Evolutionary conservation across 441 rosid species (phyloP).

Genomic region (Bocquillonia castaneifolia): DNA sequence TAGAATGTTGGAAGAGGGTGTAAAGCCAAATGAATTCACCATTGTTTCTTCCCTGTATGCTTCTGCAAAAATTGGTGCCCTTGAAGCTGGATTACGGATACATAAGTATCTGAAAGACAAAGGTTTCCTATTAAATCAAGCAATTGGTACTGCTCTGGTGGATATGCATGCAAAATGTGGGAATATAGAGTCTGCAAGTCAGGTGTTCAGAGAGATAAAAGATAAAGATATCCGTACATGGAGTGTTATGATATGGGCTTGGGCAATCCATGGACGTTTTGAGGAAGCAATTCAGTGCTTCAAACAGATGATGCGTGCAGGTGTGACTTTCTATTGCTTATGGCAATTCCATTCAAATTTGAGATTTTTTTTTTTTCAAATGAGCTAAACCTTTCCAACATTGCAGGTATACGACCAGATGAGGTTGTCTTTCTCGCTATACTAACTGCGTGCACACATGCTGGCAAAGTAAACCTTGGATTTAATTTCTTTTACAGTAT

Average conservation of each 20-base stretch:
- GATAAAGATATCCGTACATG: slow-evolving; percentile 47
- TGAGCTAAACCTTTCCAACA: background rate
- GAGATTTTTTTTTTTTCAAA: background rate
- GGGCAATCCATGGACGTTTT: slow-evolving; percentile 49
- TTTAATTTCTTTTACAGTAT: slow-evolving; percentile 58
- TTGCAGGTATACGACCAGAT: slow-evolving; percentile 60
- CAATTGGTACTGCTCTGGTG: slow-evolving; percentile 43
- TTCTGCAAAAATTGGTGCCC: slow-evolving; percentile 60
- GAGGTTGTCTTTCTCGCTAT: slow-evolving; percentile 53
- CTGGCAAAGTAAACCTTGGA: slow-evolving; percentile 50
- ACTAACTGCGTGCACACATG: slow-evolving; percentile 50
- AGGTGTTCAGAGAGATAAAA: slow-evolving; percentile 40
- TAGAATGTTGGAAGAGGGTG: slow-evolving; percentile 45
- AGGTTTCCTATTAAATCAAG: slow-evolving; percentile 37
- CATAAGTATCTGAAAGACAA: slow-evolving; percentile 36
- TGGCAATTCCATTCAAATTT: background rate
- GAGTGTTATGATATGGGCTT: slow-evolving; percentile 73
- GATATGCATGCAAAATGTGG: slow-evolving; percentile 69
- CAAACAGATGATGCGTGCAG: slow-evolving; percentile 57
- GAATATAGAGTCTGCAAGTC: slow-evolving; percentile 42
- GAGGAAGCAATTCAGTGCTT: slow-evolving; percentile 51
- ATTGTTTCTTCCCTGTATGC: slow-evolving; percentile 55
- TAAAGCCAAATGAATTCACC: slow-evolving; percentile 45
- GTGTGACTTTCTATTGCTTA: slow-evolving; percentile 24
- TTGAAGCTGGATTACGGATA: slow-evolving; percentile 44